Percentiles rank a stretch among this genome's conserved stretches.
These are phyloP conservation scores for Nicotiana paniculata DNA, from an alignment of 257 asterid genomes.

Conservation along the genomic window DNA sequence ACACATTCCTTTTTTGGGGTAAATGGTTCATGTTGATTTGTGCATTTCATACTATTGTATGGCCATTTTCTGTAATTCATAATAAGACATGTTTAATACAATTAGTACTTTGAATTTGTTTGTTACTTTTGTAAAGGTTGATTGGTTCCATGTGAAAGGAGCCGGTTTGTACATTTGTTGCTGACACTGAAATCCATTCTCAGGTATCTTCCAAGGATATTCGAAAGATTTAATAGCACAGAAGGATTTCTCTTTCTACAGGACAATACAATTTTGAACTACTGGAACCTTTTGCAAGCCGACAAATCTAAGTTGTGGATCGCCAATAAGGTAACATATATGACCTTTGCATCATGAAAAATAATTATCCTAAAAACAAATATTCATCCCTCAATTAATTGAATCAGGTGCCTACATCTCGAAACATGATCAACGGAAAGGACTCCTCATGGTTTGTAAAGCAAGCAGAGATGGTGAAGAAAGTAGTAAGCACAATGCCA, in stretches of 20 bases:
- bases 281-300: constrained; percentile 42
- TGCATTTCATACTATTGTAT: neutral
- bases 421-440: constrained; percentile 13
- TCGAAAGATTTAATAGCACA: constrained; percentile 27
- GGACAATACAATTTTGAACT: constrained; percentile 35
- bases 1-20: neutral
- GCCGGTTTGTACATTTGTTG: neutral
- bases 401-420: constrained; percentile 25
- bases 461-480: constrained; percentile 36
- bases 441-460: constrained; percentile 27
- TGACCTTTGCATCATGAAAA: neutral
- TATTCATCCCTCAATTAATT: neutral
- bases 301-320: constrained; percentile 41
- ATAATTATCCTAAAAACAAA: neutral
- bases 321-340: constrained; percentile 33
- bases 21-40: neutral
- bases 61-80: neutral
- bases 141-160: neutral
- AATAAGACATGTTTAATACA: neutral
- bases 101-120: neutral
- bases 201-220: constrained; percentile 30
- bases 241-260: constrained; percentile 37
- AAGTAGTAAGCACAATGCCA: constrained; percentile 34
- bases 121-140: neutral
- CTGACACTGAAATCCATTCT: neutral